Conservation (phyloP, 352 stramenopile genomes). For the Elongisporangium prolatum region DNA sequence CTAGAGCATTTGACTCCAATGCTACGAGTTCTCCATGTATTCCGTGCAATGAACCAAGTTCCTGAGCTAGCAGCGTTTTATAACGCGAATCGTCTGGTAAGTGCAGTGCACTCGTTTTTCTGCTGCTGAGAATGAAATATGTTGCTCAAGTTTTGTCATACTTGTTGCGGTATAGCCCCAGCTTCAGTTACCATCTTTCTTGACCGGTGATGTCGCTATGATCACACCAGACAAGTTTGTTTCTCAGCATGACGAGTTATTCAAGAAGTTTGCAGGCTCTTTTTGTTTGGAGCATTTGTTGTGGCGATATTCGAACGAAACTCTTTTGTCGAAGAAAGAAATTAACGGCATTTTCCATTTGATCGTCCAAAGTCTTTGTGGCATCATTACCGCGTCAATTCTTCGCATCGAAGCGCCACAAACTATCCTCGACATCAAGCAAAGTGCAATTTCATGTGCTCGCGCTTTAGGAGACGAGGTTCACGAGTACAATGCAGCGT, state of each 20-base stretch:
- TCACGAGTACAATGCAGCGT: conserved; percentile 64
- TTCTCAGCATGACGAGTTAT: conserved; percentile 68
- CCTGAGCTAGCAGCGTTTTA: conserved; percentile 70
- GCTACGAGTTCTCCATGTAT: conserved; percentile 70
- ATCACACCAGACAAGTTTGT: conserved; percentile 78
- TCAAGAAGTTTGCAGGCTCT: conserved; percentile 66
- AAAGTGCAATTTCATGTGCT: conserved; percentile 46
- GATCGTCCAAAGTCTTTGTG: conserved; percentile 69
- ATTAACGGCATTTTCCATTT: conserved; percentile 80
- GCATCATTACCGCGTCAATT: conserved; percentile 59
- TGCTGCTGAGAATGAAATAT: not conserved
- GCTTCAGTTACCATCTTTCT: conserved; percentile 68
- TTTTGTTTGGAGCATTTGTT: conserved; percentile 76
- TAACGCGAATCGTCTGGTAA: conserved; percentile 73
- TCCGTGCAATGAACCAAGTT: conserved; percentile 67
- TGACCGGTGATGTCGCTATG: conserved; percentile 58
- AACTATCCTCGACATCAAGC: conserved; percentile 71
- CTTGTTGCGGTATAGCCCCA: conserved; percentile 59
- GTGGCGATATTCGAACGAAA: conserved; percentile 65
- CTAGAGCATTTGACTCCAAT: conserved; percentile 58
- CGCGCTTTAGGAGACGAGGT: conserved; percentile 66
- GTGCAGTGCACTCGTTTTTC: not conserved
- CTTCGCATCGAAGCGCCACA: conserved; percentile 44
- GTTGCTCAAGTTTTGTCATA: too few relatives aligned
- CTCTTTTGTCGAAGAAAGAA: conserved; percentile 72